Evolutionary conservation across 2,329 filamentous ascomycete species (phyloP).

Genomic region (Trichoderma oligosporum): DNA sequence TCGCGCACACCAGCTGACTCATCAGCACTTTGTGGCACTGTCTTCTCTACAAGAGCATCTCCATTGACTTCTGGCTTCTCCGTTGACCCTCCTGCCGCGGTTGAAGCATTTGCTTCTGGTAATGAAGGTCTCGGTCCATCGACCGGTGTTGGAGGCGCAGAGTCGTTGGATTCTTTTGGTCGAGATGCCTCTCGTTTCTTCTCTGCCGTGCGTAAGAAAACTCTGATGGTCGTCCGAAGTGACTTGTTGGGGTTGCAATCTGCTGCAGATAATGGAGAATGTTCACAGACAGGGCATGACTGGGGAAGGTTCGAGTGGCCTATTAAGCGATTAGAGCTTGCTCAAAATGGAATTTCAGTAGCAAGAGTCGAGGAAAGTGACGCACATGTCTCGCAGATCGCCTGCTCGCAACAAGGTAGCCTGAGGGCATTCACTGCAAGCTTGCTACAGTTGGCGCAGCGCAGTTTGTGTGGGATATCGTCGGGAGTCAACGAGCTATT

Average conservation of each 20-base stretch:
- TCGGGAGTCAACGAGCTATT: slow-evolving; percentile 70
- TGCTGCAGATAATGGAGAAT: slow-evolving; percentile 79
- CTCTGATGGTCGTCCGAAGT: slow-evolving; percentile 85
- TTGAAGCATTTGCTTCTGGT: slow-evolving; percentile 26
- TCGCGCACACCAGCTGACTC: slow-evolving; percentile 6
- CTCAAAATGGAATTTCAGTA: slow-evolving; percentile 10
- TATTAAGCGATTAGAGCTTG: slow-evolving; percentile 34
- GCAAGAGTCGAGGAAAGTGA: background rate
- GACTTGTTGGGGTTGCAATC: slow-evolving; percentile 87
- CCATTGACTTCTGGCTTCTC: background rate
- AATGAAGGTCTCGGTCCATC: slow-evolving; percentile 38
- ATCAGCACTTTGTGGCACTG: background rate
- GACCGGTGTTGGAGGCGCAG: slow-evolving; percentile 39
- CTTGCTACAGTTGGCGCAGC: slow-evolving; percentile 90
- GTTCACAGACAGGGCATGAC: slow-evolving; percentile 88
- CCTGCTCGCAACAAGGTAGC: slow-evolving; percentile 90
- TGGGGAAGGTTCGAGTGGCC: slow-evolving; percentile 72
- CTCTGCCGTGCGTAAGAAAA: slow-evolving; percentile 85
- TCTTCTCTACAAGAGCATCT: background rate
- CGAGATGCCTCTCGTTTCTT: slow-evolving; percentile 75
- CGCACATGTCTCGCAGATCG: slow-evolving; percentile 83
- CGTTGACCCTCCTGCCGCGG: slow-evolving; percentile 23
- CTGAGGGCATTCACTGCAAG: slow-evolving; percentile 87
- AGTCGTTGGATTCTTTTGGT: slow-evolving; percentile 45
- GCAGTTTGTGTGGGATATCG: slow-evolving; percentile 91